phyloP scores from a whole-genome alignment of 2,329 filamentous ascomycete genomes.

The Xylaria sp. region DNA sequence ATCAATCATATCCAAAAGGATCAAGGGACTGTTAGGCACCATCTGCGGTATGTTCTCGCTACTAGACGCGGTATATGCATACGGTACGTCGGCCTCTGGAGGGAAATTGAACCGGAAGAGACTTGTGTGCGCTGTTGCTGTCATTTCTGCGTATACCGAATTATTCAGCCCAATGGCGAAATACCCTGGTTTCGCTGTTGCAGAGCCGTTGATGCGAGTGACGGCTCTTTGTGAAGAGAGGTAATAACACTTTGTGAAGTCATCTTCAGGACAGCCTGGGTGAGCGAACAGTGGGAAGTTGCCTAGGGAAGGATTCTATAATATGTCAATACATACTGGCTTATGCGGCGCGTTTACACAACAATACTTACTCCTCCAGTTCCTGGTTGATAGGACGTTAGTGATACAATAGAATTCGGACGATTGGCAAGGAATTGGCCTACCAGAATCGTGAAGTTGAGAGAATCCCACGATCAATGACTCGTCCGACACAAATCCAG shows the following conservation, averaged over 20 bases:
- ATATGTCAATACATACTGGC: constrained; percentile 36
- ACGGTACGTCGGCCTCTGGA: constrained; percentile 45
- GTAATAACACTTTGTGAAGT: constrained; percentile 63
- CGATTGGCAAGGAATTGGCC: neutral
- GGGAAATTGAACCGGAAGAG: constrained; percentile 70
- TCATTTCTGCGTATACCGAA: constrained; percentile 70
- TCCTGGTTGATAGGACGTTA: constrained; percentile 38
- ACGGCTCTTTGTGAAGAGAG: constrained; percentile 59
- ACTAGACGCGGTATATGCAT: constrained; percentile 34
- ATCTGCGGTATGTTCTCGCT: constrained; percentile 15
- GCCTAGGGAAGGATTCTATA: constrained; percentile 58
- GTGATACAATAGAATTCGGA: neutral
- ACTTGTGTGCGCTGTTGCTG: constrained; percentile 66
- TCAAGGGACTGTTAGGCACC: constrained; percentile 61
- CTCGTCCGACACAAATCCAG: constrained; percentile 51
- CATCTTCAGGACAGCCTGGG: constrained; percentile 60
- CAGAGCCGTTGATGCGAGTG: constrained; percentile 61
- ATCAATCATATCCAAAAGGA: constrained; percentile 71
- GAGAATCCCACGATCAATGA: constrained; percentile 50
- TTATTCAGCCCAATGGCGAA: constrained; percentile 68
- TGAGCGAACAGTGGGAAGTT: constrained; percentile 66
- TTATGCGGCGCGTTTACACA: neutral
- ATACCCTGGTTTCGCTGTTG: constrained; percentile 67
- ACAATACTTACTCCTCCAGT: constrained; percentile 49
- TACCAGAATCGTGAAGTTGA: constrained; percentile 51